These are phyloP conservation scores for Pseudocercospora ulei DNA, from an alignment of 2,329 filamentous ascomycete species.

Conservation along the genomic window DNA sequence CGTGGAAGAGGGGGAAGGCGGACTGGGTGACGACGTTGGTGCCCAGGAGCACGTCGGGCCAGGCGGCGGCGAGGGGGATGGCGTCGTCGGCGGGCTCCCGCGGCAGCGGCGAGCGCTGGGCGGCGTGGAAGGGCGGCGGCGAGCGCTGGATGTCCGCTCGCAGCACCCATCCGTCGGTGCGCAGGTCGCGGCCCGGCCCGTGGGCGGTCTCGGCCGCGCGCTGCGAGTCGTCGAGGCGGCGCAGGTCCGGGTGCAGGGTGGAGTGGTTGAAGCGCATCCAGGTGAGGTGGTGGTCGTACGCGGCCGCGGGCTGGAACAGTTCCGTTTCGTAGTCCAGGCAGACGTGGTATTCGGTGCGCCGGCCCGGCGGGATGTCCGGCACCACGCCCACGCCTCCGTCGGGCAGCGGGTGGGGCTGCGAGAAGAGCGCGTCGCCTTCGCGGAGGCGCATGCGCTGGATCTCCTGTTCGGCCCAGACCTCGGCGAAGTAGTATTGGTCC, in stretches of 20 bases:
- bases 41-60: constrained; percentile 22
- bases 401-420: constrained; percentile 6
- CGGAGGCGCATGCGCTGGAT: constrained; percentile 30
- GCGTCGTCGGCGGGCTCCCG: constrained; percentile 8
- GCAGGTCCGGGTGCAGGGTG: constrained; percentile 11
- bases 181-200: constrained; percentile 4
- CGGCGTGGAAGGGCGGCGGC: constrained; percentile 14
- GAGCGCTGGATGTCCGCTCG: constrained; percentile 15
- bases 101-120: constrained; percentile 11
- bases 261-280: constrained; percentile 26
- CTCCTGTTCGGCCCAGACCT: constrained; percentile 48
- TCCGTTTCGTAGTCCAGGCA: constrained; percentile 25
- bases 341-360: constrained; percentile 23
- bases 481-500: constrained; percentile 44
- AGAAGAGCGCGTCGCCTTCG: constrained; percentile 9
- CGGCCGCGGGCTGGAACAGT: constrained; percentile 23
- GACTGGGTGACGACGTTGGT: constrained; percentile 20
- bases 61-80: constrained; percentile 10
- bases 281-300: constrained; percentile 19
- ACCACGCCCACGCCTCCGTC: constrained; percentile 12
- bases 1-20: constrained; percentile 21
- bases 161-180: constrained; percentile 19
- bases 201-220: constrained; percentile 6
- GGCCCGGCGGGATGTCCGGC: constrained; percentile 15
- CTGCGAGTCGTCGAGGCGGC: neutral